A percentile compares a stretch with the other conserved stretches of the same genome.
These are phyloP conservation scores for Ormosia semicastrata DNA, from an alignment of 306 rosid species.

Conservation along the genomic window DNA sequence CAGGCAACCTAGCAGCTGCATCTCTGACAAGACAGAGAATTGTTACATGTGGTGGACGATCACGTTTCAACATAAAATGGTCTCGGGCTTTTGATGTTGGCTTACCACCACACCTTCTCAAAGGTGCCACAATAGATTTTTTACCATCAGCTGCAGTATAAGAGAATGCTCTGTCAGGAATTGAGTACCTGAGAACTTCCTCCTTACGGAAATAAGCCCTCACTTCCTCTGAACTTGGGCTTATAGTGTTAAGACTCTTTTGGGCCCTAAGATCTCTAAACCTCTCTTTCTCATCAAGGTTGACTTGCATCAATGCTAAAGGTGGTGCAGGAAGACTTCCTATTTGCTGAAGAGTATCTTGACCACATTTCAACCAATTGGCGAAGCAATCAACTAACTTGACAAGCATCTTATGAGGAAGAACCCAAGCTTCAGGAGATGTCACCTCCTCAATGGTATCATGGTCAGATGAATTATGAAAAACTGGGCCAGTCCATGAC, in stretches of 20 bases:
- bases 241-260: constrained; percentile 94
- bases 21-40: constrained; percentile 99
- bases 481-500: constrained; percentile 88
- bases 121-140: constrained; percentile 95
- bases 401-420: constrained; percentile 94
- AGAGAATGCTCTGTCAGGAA: constrained; percentile 98
- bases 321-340: constrained; percentile 99
- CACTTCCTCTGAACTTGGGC: constrained; percentile 89
- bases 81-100: constrained; percentile 99
- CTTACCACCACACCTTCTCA: constrained; percentile 99
- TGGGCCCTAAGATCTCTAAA: constrained; percentile 97
- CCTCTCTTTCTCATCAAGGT: constrained; percentile 97
- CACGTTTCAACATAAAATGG: constrained; percentile 98
- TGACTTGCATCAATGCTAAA: constrained; percentile 83
- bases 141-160: constrained; percentile 98
- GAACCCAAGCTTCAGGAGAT: constrained; percentile 94
- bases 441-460: constrained; percentile 74
- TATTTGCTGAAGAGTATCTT: constrained; percentile 93
- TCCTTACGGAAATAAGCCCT: constrained; percentile 88
- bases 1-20: constrained; percentile 98
- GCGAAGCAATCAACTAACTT: constrained; percentile 97
- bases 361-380: constrained; percentile 99
- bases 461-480: constrained; percentile 54
- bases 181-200: constrained; percentile 94
- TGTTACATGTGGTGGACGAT: constrained; percentile 98